Base-by-base conservation (phyloP, 2,329 filamentous ascomycete species). In the Cladosporium sp. region DNA sequence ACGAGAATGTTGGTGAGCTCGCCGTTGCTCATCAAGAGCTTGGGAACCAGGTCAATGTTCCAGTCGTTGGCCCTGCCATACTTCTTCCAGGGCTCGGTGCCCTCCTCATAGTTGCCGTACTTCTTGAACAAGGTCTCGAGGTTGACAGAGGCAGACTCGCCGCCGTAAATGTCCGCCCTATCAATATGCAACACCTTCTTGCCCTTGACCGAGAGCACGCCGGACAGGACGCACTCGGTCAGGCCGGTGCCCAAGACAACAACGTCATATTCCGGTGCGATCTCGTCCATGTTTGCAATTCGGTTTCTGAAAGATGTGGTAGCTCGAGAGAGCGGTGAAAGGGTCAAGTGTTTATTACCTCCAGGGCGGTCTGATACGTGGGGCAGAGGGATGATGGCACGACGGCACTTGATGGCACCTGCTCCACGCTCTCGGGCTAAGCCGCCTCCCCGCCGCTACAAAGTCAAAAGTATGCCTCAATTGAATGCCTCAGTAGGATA, bases 151-250 rank as follows among this genome's bases (percentile, higher is more conserved):
- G 93, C 92, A 56, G 93, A 89, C 77, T 99, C 93, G 62, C 89
- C 93, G 81, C 93, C 93, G 68, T 96, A 97, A 78, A 97, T 91
- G 71, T 95, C 89, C 71, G 97, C 97, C 69, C 91, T 86, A 76
- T 97, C 93, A 71, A 99, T 96, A 78, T 99, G 93, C 59, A 99
- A 82, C 68, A 99, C 93, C 79, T 97, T 97, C 80, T 95, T 92
- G 72, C 92, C 92, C 80, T 97, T 96, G 66, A 97, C 92, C 77
- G 90, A 96, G 69, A 97, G 78, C 56, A 99, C 91, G 73, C 92
- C 93, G 70, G 92, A 96, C 63, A 99, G 88, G 69, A 99, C 93
- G 77, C 93, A 99, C 83, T 99, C 93, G 58, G 92, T 97, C 81
- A 99, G 76, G 69, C 93, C 92, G 72, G 93, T 99, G 80, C 93